These are phyloP conservation scores for Naegleria fowleri DNA, from an alignment of 208 protist species.

Conservation along the genomic window DNA sequence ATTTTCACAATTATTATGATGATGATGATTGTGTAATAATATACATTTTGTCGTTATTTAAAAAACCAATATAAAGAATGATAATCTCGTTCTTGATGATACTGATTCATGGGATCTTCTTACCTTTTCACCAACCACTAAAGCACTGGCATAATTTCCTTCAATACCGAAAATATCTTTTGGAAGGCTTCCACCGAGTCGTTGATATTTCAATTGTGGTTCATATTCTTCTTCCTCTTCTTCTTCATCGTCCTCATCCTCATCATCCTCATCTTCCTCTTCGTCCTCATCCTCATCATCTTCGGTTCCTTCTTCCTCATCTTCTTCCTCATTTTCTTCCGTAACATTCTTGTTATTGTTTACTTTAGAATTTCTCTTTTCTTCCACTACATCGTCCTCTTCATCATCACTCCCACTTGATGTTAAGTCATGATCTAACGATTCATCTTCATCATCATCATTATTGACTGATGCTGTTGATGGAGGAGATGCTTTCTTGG, in stretches of 20 bases:
- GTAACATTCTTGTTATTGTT: not conserved
- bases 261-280: not conserved
- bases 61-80: too few species aligned
- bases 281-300: conserved; percentile 3
- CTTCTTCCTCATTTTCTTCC: not conserved
- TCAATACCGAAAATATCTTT: not conserved
- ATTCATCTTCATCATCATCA: not conserved
- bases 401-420: not conserved
- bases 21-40: too few species aligned
- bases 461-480: too few species aligned
- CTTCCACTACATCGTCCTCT: not conserved
- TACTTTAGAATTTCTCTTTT: not conserved
- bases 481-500: not conserved
- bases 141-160: not conserved
- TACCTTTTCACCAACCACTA: conserved; percentile 16
- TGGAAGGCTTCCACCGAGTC: conserved; percentile 15
- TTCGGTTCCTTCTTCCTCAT: not conserved
- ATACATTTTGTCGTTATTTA: too few species aligned
- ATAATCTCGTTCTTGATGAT: too few species aligned
- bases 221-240: conserved; percentile 29
- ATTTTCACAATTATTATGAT: not conserved
- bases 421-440: not conserved
- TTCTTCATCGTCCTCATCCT: not conserved
- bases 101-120: not conserved
- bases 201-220: conserved; percentile 42